phyloP scores from a whole-genome alignment of 2,329 filamentous ascomycete genomes.

The Ophiostoma perfectum region DNA sequence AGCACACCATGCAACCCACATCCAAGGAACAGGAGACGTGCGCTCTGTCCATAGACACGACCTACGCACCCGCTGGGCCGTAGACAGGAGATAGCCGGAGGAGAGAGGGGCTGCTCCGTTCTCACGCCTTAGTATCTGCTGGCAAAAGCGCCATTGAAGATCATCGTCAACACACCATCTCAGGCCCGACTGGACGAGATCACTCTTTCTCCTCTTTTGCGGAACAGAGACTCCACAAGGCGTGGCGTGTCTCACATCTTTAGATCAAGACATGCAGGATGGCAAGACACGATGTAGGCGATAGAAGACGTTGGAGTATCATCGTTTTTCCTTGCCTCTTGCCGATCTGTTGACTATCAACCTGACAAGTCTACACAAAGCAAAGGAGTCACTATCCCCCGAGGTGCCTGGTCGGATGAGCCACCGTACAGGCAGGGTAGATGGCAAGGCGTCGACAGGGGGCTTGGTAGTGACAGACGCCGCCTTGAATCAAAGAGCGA shows the following conservation, averaged over 20 bases:
- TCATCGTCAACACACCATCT: background rate
- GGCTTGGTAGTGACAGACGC: background rate
- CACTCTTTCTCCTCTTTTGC: background rate
- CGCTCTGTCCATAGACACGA: background rate
- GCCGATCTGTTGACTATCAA: too few relatives aligned
- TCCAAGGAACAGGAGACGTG: background rate
- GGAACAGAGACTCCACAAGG: slow-evolving; percentile 4
- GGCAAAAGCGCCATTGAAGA: background rate
- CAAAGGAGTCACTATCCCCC: background rate
- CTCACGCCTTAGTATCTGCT: background rate
- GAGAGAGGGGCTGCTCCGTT: too few relatives aligned
- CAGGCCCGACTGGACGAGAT: background rate
- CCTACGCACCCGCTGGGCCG: background rate
- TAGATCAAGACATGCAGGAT: slow-evolving; percentile 3
- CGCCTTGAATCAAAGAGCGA: background rate
- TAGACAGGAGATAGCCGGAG: background rate
- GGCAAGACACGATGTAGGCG: background rate
- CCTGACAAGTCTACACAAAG: too few relatives aligned
- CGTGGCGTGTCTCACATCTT: background rate
- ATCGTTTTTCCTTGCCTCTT: background rate
- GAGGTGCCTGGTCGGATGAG: background rate
- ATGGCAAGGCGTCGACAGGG: background rate
- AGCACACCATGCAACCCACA: background rate
- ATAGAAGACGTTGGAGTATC: background rate
- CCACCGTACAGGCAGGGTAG: background rate